Percentiles rank a stretch among this genome's conserved stretches.
phyloP scores from a whole-genome alignment of 176 grass and related monocot genomes.

The Saccharum officinarum region DNA sequence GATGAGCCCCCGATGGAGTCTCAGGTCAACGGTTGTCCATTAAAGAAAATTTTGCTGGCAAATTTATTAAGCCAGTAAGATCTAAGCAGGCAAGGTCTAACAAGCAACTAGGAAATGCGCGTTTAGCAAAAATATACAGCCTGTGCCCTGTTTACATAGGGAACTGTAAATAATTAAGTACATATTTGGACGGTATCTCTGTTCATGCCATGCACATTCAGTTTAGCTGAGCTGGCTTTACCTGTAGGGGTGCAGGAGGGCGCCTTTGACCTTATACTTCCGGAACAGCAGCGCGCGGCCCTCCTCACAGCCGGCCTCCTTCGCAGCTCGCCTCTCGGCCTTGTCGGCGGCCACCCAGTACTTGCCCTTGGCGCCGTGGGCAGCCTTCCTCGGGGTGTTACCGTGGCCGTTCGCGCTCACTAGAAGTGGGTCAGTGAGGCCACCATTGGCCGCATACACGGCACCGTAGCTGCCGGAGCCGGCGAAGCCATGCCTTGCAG shows the following conservation, averaged over 20 bases:
- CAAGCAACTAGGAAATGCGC: neutral
- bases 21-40: neutral
- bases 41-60: neutral
- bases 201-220: neutral
- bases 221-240: neutral
- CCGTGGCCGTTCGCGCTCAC: neutral
- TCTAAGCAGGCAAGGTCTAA: neutral
- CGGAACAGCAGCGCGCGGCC: slow-evolving; percentile 46
- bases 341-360: slow-evolving; percentile 46
- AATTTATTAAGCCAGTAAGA: neutral
- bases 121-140: neutral
- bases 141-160: neutral
- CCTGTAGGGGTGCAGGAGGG: slow-evolving; percentile 48
- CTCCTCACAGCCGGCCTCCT: slow-evolving; percentile 45
- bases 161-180: neutral
- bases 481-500: slow-evolving; percentile 25
- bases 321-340: slow-evolving; percentile 8
- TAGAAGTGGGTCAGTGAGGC: slow-evolving; percentile 36
- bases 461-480: neutral
- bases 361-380: slow-evolving; percentile 21
- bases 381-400: neutral
- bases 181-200: neutral
- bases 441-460: neutral
- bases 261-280: slow-evolving; percentile 43
- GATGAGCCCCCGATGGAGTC: neutral